Evolutionary conservation across 805 yeast genomes (phyloP).

Genomic region (Torulaspora maleeae): DNA sequence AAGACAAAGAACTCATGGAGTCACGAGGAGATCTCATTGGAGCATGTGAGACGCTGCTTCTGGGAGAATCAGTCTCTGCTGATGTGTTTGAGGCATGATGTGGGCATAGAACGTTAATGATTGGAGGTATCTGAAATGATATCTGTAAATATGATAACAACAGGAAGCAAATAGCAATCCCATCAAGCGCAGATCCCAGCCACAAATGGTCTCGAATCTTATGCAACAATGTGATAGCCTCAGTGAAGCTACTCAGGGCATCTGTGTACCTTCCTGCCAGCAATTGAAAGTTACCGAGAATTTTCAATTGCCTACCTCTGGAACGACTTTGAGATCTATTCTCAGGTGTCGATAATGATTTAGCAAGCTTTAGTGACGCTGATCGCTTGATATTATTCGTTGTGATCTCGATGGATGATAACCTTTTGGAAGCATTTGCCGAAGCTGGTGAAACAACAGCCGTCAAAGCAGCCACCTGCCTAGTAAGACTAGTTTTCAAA

Average conservation of each 20-base stretch:
- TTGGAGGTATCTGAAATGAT: constrained; percentile 32
- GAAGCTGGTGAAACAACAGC: constrained; percentile 5
- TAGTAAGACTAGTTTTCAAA: constrained; percentile 34
- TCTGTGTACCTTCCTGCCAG: constrained; percentile 73
- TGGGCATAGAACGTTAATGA: constrained; percentile 35
- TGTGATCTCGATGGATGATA: constrained; percentile 28
- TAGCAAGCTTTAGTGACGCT: constrained; percentile 33
- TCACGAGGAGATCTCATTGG: constrained; percentile 46
- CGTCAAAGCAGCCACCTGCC: constrained; percentile 9
- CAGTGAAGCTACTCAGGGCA: constrained; percentile 70
- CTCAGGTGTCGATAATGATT: constrained; percentile 33
- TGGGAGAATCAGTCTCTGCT: constrained; percentile 13
- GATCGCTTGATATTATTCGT: constrained; percentile 38
- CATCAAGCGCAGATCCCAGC: constrained; percentile 86
- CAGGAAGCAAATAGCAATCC: constrained; percentile 61
- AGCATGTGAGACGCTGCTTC: constrained; percentile 28
- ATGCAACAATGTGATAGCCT: constrained; percentile 57
- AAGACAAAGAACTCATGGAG: constrained; percentile 36
- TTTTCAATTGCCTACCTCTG: constrained; percentile 70
- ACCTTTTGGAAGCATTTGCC: constrained; percentile 14
- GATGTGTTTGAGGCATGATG: constrained; percentile 18
- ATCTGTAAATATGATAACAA: constrained; percentile 50
- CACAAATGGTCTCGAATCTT: constrained; percentile 72
- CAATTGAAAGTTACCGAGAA: constrained; percentile 69
- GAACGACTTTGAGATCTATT: constrained; percentile 42